These are phyloP conservation scores for Fagopyrum homotropicum DNA, from an alignment of 148 eudicot genomes.

Conservation along the genomic window DNA sequence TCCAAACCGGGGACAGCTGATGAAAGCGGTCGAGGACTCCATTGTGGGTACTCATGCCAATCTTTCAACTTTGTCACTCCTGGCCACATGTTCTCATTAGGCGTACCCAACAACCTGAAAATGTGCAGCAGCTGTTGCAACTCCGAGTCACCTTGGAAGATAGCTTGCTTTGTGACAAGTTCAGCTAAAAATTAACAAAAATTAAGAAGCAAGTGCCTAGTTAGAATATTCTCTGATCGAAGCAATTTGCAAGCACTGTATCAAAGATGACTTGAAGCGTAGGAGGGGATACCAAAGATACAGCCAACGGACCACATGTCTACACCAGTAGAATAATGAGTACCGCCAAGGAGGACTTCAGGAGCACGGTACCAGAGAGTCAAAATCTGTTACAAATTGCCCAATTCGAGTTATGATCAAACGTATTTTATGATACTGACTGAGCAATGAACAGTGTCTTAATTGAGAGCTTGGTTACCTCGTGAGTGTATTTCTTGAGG, in stretches of 20 bases:
- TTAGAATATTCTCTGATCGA: background rate
- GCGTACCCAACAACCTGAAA: conserved; percentile 91
- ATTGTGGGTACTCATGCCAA: conserved; percentile 97
- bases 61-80: conserved; percentile 77
- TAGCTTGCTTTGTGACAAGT: conserved; percentile 70
- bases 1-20: conserved; percentile 64
- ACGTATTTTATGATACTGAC: background rate
- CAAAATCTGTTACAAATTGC: conserved; percentile 48
- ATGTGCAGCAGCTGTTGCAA: conserved; percentile 98
- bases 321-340: conserved; percentile 89
- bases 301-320: conserved; percentile 99
- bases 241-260: background rate
- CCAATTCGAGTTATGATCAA: background rate
- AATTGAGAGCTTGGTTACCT: conserved; percentile 33
- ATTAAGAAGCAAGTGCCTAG: background rate
- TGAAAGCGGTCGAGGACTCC: conserved; percentile 64
- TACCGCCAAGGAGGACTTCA: conserved; percentile 85
- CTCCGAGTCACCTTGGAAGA: conserved; percentile 80
- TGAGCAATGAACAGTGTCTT: background rate
- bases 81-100: conserved; percentile 88
- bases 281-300: conserved; percentile 57
- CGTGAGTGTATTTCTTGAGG: conserved; percentile 93
- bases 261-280: background rate
- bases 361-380: conserved; percentile 98
- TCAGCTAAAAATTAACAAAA: conserved; percentile 40